Evolutionary conservation across 2,329 filamentous ascomycete species (phyloP), one percentile per base, ranked within the genome.

Genomic region (Clonostachys rhizophaga): DNA sequence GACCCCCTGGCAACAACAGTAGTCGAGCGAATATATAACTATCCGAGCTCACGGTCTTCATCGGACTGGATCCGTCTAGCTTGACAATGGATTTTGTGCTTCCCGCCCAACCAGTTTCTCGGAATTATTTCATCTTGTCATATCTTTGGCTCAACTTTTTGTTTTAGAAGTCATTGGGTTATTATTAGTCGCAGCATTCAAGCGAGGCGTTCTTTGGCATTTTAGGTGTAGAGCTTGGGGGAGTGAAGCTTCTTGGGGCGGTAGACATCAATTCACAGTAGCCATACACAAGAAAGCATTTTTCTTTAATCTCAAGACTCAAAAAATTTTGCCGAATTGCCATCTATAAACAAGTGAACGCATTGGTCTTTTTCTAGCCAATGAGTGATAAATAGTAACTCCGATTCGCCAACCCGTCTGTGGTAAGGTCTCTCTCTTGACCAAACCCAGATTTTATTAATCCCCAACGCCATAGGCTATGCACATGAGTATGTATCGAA

Each of bases 1-100:
- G 57, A 75, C 75, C 18, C 77, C 79, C 3, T 85, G 81, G 81
- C 79, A 84, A 61, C 71, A 76, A 58, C 74, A 61, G 60, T 51
- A 30, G 24, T 30, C 24, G 24, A 30, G 24, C 24, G 24, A 30
- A 30, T 30, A 30, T 30, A 30, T 30, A 30, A 30, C 24, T 30
- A 30, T 30, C 24, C 24, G 24, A 30, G 24, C 24, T 30, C 24
- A 30, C 24, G 1, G 24, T 30, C 24, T 30, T 30, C 24, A 30
- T 30, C 24, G 24, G 9, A 30, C 24, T 30, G 24, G 24, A 30
- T 30, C 24, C 24, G 24, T 30, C 24, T 10, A 30, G 24, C 24
- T 30, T 24, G n/a, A 10, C 20, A 24, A 16, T 17, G n/a, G 14
- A 16, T 42, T 13, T 42, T 24, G 16, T 42, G 24, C n/a, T 24